Base-by-base conservation (phyloP, 1,284 basidiomycete genomes). In the Macrocystidia cucumis region DNA sequence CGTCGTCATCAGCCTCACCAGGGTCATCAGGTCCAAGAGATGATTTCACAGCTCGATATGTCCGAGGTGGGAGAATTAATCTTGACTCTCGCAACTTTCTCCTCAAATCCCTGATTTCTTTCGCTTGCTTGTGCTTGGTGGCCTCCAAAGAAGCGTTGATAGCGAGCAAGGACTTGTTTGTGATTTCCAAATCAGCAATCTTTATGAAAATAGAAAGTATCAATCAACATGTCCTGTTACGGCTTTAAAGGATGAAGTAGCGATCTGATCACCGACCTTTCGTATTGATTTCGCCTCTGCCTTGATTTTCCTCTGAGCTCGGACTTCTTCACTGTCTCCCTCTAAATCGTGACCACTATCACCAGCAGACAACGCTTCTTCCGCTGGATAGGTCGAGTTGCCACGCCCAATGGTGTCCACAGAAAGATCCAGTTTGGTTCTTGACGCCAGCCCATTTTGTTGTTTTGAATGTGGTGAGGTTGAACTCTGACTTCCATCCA, bases 141-240 rank as follows among this genome's bases (percentile, higher is more conserved):
- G 76, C 70, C 54, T 89, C 85, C 5, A 89, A 62, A 21, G 77
- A 69, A 1, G 75, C 61, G 47, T 89, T 89, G 55, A 89, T 87
- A 2, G 75, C 73, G 29, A 89, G 63, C 14, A 89, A 65, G 4
- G 86, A 89, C 25, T 72, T 70, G 53, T 86, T 89, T 7, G 83
- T 82, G 46, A 89, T 89, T 57, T 89, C 83, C 12, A 89, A 62
- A 57, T 89, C 85, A 9, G 78, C 84, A 41, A 89, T 89, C 86
- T 89, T 40, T 1, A 9, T 5, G 4, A 5, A 32, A 39, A 17
- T 38, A 22, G 23, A 21, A 43, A 24, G 38, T 21, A 30, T 19
- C 13, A 36, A 39, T 20, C 9, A n/a, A n/a, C n/a, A n/a, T n/a
- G n/a, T n/a, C n/a, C n/a, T n/a, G n/a, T n/a, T n/a, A n/a, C n/a